phyloP scores from a whole-genome alignment of 345 rosid genomes.

The Erucastrum elatum region DNA sequence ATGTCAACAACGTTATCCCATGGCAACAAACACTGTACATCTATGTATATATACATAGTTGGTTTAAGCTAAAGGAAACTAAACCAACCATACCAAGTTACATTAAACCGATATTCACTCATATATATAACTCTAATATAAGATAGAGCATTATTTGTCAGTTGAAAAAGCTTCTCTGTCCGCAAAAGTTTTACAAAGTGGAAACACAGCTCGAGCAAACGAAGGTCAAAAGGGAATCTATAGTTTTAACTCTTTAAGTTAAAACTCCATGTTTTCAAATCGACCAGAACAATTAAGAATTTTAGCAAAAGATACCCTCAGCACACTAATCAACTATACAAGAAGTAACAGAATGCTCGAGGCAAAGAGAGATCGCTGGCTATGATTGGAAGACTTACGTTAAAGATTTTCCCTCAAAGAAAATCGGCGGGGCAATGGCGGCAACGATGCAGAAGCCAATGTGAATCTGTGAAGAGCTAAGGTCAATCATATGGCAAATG shows the following conservation, averaged over 20 bases:
- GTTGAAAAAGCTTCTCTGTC: not conserved
- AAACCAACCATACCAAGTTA: no score
- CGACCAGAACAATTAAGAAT: constrained; percentile 1
- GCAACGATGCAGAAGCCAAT: constrained; percentile 91
- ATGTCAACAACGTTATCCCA: constrained; percentile 6
- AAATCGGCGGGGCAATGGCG: constrained; percentile 96
- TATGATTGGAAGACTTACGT: constrained; percentile 63
- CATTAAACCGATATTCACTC: no score
- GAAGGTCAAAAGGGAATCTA: not conserved
- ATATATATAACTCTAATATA: not conserved
- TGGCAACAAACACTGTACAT: not conserved
- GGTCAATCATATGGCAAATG: constrained; percentile 10
- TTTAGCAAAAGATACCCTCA: not conserved
- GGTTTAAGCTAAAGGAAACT: no score
- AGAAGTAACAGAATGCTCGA: not conserved
- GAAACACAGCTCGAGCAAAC: not conserved
- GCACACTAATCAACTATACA: constrained; percentile 1
- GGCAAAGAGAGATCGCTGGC: constrained; percentile 2
- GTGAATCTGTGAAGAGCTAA: constrained; percentile 62
- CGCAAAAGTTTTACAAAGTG: not conserved
- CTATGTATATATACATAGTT: no score
- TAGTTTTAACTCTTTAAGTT: not conserved
- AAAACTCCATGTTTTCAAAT: not conserved
- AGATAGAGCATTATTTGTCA: not conserved
- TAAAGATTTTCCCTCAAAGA: constrained; percentile 93